Conservation (phyloP, 2,329 filamentous ascomycete species). For the Raffaelea arxii region DNA sequence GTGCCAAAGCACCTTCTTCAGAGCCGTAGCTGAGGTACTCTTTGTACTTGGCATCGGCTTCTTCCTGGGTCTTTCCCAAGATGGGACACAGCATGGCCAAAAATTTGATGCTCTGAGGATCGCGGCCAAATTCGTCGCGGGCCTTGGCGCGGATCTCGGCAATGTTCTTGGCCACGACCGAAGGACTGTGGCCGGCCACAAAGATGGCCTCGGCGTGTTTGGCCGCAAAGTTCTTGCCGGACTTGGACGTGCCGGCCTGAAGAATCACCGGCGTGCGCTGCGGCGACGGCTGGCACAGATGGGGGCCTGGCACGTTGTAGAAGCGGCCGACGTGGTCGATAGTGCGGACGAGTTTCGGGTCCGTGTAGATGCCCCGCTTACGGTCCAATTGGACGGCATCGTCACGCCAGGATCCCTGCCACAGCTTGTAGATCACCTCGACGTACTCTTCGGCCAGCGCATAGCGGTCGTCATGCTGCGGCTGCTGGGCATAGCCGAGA, state of each 20-base stretch:
- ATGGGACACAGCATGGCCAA: constrained; percentile 11
- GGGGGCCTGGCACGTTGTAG: constrained; percentile 7
- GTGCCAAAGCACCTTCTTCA: constrained; percentile 15
- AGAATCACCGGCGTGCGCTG: constrained; percentile 15
- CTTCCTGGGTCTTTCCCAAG: constrained; percentile 12
- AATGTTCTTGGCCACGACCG: constrained; percentile 2
- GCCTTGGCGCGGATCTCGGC: constrained; percentile 8
- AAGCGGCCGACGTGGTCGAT: constrained; percentile 10
- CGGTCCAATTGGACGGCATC: constrained; percentile 11
- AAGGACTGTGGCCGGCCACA: constrained; percentile 11
- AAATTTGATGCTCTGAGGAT: constrained; percentile 12
- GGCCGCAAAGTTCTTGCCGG: constrained; percentile 14
- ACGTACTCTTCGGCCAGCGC: constrained; percentile 13
- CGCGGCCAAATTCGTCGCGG: constrained; percentile 7
- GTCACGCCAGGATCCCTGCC: neutral
- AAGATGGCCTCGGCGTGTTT: constrained; percentile 16
- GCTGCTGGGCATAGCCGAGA: constrained; percentile 8
- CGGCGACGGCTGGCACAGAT: constrained; percentile 16
- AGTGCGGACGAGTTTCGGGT: constrained; percentile 8
- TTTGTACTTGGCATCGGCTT: constrained; percentile 12
- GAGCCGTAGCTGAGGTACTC: constrained; percentile 9
- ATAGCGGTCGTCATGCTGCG: constrained; percentile 15
- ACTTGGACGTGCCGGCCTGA: constrained; percentile 14
- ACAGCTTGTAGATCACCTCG: constrained; percentile 12
- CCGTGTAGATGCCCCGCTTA: constrained; percentile 3